A percentile compares a stretch with the other conserved stretches of the same genome.
Evolutionary conservation across 768 basidiomycete genomes (phyloP).

Genomic region (Vararia minispora): DNA sequence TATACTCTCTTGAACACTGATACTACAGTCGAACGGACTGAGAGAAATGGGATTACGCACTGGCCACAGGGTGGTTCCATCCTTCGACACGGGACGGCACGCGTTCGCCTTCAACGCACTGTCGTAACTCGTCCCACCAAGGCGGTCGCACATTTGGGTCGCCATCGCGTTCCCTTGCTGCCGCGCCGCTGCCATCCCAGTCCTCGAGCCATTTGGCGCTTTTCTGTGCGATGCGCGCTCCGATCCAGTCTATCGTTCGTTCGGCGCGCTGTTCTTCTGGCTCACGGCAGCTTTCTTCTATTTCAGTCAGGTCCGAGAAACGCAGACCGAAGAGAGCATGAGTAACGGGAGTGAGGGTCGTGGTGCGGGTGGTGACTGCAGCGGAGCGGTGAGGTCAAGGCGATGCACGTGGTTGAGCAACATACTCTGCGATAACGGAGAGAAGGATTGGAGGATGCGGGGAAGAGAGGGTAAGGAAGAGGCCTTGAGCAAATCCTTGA

Average conservation of each 20-base stretch:
- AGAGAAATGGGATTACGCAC: conserved; percentile 30
- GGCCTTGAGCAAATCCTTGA: conserved; percentile 43
- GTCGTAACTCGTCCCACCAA: conserved; percentile 82
- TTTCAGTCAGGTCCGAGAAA: conserved; percentile 65
- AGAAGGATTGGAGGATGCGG: conserved; percentile 74
- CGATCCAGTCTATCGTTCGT: conserved; percentile 81
- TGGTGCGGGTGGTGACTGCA: conserved; percentile 72
- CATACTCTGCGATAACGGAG: conserved; percentile 70
- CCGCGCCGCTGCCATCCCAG: conserved; percentile 33
- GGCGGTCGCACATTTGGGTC: conserved; percentile 37
- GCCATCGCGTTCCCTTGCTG: conserved; percentile 17
- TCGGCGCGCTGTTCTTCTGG: conserved; percentile 71
- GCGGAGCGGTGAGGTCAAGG: conserved; percentile 3
- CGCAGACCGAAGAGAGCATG: conserved; percentile 66
- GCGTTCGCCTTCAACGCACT: conserved; percentile 69
- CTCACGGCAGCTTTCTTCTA: conserved; percentile 66
- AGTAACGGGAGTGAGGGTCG: conserved; percentile 53
- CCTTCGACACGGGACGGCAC: conserved; percentile 61
- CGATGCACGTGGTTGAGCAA: too few relatives aligned
- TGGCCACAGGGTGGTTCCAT: conserved; percentile 81
- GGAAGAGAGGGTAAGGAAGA: conserved; percentile 59
- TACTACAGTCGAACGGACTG: too few relatives aligned
- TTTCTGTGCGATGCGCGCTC: conserved; percentile 52
- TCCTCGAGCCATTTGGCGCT: conserved; percentile 66
- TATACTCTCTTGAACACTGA: too few relatives aligned